Evolutionary conservation across 1,139 yeast genomes (phyloP).

Genomic region (Hemisphaericaspora xylofermentans): DNA sequence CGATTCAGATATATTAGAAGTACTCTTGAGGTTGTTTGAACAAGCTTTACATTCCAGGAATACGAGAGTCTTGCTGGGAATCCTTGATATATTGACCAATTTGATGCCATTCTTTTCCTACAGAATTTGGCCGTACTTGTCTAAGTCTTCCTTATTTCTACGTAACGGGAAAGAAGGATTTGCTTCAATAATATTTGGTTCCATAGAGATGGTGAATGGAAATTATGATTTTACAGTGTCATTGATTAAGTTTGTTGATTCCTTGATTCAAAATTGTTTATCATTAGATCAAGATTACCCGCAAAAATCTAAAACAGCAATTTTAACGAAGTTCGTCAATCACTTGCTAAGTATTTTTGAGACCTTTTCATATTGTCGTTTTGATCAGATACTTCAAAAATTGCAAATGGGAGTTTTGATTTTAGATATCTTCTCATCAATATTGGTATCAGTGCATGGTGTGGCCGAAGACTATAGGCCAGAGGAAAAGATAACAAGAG

Average conservation of each 20-base stretch:
- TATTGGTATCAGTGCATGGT: constrained; percentile 58
- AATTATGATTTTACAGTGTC: constrained; percentile 63
- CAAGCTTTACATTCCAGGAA: constrained; percentile 62
- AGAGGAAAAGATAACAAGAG: constrained; percentile 44
- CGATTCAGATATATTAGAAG: constrained; percentile 68
- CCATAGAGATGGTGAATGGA: constrained; percentile 71
- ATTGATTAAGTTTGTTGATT: constrained; percentile 53
- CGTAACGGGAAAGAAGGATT: constrained; percentile 70
- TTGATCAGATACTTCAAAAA: constrained; percentile 54
- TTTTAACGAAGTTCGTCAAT: constrained; percentile 53
- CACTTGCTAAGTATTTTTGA: constrained; percentile 71
- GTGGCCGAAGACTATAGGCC: constrained; percentile 46
- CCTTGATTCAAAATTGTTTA: constrained; percentile 56
- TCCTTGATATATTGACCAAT: constrained; percentile 52
- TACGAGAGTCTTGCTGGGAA: constrained; percentile 43
- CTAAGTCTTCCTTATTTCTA: constrained; percentile 64
- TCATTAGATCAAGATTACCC: constrained; percentile 36
- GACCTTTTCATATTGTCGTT: constrained; percentile 71
- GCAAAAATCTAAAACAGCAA: constrained; percentile 48
- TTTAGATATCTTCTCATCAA: constrained; percentile 54
- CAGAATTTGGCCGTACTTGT: constrained; percentile 77
- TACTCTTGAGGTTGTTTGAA: constrained; percentile 65
- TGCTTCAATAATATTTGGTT: constrained; percentile 61
- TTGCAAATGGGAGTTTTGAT: constrained; percentile 61
- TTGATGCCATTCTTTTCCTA: constrained; percentile 53